A percentile compares a stretch with the other conserved stretches of the same genome.
These are phyloP conservation scores for Globisporangium cystogenes DNA, from an alignment of 352 stramenopile genomes.

Conservation along the genomic window DNA sequence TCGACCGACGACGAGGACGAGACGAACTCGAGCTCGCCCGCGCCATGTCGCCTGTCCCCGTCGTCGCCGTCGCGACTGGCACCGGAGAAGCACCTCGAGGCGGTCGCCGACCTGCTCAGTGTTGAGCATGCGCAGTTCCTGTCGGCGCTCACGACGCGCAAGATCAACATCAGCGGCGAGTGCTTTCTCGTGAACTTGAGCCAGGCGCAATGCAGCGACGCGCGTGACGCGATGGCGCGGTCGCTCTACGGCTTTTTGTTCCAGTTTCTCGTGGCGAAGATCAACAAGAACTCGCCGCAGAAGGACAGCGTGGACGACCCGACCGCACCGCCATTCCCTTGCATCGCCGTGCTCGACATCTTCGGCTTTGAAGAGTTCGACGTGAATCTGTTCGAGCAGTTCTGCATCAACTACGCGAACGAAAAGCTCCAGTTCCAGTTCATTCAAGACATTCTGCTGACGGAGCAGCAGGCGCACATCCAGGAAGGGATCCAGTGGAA, in stretches of 20 bases:
- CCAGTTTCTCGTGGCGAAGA: slow-evolving; percentile 72
- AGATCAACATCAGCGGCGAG: slow-evolving; percentile 66
- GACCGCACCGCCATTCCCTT: slow-evolving; percentile 20
- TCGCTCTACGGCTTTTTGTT: slow-evolving; percentile 84
- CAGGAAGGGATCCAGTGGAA: slow-evolving; percentile 69
- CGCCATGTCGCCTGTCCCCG: slow-evolving; percentile 28
- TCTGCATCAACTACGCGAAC: slow-evolving; percentile 83
- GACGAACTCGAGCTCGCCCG: slow-evolving; percentile 27
- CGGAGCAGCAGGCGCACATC: slow-evolving; percentile 70
- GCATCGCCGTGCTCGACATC: slow-evolving; percentile 87
- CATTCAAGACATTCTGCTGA: slow-evolving; percentile 74
- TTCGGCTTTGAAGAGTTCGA: slow-evolving; percentile 90
- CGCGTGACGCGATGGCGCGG: slow-evolving; percentile 64
- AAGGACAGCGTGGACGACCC: slow-evolving; percentile 3
- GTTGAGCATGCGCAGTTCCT: slow-evolving; percentile 45
- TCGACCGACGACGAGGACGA: slow-evolving; percentile 49
- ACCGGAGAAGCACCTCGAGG: slow-evolving; percentile 33
- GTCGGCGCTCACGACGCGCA: slow-evolving; percentile 52
- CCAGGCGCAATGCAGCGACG: slow-evolving; percentile 56
- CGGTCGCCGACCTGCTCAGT: slow-evolving; percentile 33
- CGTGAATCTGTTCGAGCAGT: slow-evolving; percentile 75
- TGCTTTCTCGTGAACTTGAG: slow-evolving; percentile 61
- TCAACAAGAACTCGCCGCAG: slow-evolving; percentile 44
- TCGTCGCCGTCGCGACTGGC: slow-evolving; percentile 28
- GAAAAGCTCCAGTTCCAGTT: slow-evolving; percentile 84